Percentiles rank a stretch among this genome's conserved stretches.
phyloP scores from a whole-genome alignment of 1,284 basidiomycete species.

The Moesziomyces parantarcticus region DNA sequence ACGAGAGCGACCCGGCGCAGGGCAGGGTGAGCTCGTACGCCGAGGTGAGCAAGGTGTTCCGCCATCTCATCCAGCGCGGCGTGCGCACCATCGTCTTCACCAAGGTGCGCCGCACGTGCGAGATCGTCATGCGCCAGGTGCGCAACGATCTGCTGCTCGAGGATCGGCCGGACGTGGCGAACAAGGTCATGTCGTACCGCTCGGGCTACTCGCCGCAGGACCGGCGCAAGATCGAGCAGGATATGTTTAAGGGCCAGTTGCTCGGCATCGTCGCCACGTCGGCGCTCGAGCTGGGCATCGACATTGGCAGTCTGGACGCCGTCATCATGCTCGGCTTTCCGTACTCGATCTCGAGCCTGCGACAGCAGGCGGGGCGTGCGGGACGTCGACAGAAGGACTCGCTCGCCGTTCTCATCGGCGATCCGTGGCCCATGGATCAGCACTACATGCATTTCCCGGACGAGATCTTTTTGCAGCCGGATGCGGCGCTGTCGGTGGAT shows the following conservation, averaged over 20 bases:
- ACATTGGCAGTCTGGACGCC: slow-evolving; percentile 87
- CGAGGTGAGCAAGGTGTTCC: slow-evolving; percentile 81
- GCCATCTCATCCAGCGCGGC: slow-evolving; percentile 82
- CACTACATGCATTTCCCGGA: slow-evolving; percentile 79
- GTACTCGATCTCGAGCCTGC: slow-evolving; percentile 73
- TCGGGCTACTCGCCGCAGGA: slow-evolving; percentile 80
- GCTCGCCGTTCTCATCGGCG: slow-evolving; percentile 81
- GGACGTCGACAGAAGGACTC: slow-evolving; percentile 85
- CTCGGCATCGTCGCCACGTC: slow-evolving; percentile 89
- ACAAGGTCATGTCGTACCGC: slow-evolving; percentile 83
- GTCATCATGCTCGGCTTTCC: slow-evolving; percentile 92
- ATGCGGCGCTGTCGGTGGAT: slow-evolving; percentile 78
- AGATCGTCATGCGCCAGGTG: slow-evolving; percentile 83
- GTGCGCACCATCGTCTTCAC: slow-evolving; percentile 87
- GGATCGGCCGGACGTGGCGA: slow-evolving; percentile 80
- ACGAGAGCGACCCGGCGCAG: slow-evolving; percentile 73
- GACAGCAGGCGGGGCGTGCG: slow-evolving; percentile 89
- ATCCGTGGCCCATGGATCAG: slow-evolving; percentile 79
- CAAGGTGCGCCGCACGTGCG: slow-evolving; percentile 85
- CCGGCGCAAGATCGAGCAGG: slow-evolving; percentile 82
- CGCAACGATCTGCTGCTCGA: slow-evolving; percentile 79
- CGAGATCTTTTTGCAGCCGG: slow-evolving; percentile 68
- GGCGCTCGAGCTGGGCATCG: slow-evolving; percentile 88
- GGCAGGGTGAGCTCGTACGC: slow-evolving; percentile 76
- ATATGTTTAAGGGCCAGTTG: slow-evolving; percentile 84